Percentiles rank a stretch among this genome's conserved stretches.
Conservation (phyloP, 208 protist species). For the Crithidia fasciculata region DNA sequence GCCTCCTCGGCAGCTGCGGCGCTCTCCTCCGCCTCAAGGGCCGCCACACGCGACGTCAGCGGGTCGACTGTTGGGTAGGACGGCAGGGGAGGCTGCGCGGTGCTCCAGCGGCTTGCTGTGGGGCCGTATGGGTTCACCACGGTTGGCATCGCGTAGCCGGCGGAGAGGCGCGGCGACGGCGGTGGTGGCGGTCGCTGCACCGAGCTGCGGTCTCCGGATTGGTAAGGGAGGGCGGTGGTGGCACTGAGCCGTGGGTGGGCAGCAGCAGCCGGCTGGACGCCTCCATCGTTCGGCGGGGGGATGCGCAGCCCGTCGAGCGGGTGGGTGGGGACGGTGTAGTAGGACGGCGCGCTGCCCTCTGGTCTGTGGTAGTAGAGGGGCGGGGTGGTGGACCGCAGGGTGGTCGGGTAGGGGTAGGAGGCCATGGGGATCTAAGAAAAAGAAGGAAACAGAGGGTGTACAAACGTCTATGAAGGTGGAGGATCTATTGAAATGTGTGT, state of each 20-base stretch:
- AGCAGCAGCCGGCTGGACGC: not conserved
- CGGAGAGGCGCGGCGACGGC: conserved; percentile 33
- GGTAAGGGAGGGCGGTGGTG: not conserved
- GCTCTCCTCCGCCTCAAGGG: conserved; percentile 52
- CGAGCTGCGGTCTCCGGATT: conserved; percentile 21
- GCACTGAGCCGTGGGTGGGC: conserved; percentile 11
- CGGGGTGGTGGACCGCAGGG: conserved; percentile 61
- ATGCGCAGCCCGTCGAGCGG: conserved; percentile 30
- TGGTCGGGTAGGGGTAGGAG: conserved; percentile 26
- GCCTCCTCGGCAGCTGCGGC: conserved; percentile 54
- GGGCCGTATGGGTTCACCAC: conserved; percentile 40
- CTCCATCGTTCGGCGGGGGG: conserved; percentile 13
- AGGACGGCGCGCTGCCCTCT: conserved; percentile 49
- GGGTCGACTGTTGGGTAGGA: conserved; percentile 37
- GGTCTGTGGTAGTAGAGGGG: conserved; percentile 72
- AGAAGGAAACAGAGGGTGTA: conserved; percentile 2
- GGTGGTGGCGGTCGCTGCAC: conserved; percentile 18
- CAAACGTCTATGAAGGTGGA: not conserved
- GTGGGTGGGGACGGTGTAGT: conserved; percentile 43
- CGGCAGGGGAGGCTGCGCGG: conserved; percentile 23
- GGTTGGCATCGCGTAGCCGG: conserved; percentile 28
- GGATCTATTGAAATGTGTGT: not conserved
- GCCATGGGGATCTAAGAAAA: conserved; percentile 24
- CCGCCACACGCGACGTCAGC: conserved; percentile 30
- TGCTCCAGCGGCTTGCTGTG: conserved; percentile 40